phyloP scores from a whole-genome alignment of 176 grass and related monocot species.

The Oryza nivara region DNA sequence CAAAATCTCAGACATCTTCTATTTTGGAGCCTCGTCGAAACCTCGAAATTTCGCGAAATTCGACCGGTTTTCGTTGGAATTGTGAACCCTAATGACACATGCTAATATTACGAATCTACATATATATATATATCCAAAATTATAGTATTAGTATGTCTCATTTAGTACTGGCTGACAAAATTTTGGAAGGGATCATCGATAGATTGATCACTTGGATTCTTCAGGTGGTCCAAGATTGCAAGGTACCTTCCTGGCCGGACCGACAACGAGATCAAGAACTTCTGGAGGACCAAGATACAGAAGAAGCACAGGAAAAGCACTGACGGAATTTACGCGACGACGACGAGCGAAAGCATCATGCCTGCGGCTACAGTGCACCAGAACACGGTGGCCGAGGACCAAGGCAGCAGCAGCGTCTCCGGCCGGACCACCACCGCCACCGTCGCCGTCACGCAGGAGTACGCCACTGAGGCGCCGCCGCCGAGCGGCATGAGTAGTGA shows the following conservation, averaged over 20 bases:
- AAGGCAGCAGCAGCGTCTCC: constrained; percentile 11
- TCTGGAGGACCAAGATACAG: constrained; percentile 75
- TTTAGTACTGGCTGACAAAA: too few species aligned
- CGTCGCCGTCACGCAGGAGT: background rate
- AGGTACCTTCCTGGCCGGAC: constrained; percentile 70
- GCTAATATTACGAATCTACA: too few species aligned
- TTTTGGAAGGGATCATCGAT: background rate
- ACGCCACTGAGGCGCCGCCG: constrained; percentile 5
- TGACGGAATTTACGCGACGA: background rate
- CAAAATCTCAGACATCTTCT: too few species aligned
- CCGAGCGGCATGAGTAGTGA: background rate
- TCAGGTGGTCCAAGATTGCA: constrained; percentile 79
- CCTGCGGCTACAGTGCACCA: background rate
- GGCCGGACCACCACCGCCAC: background rate
- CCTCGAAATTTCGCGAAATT: too few species aligned
- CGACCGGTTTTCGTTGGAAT: too few species aligned
- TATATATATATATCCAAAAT: too few species aligned
- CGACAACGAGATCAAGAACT: constrained; percentile 83
- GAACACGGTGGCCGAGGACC: background rate
- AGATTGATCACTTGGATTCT: background rate
- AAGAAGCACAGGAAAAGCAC: constrained; percentile 39
- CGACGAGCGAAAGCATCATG: background rate
- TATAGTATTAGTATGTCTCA: too few species aligned
- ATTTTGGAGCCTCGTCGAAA: too few species aligned
- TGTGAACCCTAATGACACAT: too few species aligned